A percentile compares a stretch with the other conserved stretches of the same genome.
These are phyloP conservation scores for Pichia pseudocactophila DNA, from an alignment of 805 yeast species.

Conservation along the genomic window DNA sequence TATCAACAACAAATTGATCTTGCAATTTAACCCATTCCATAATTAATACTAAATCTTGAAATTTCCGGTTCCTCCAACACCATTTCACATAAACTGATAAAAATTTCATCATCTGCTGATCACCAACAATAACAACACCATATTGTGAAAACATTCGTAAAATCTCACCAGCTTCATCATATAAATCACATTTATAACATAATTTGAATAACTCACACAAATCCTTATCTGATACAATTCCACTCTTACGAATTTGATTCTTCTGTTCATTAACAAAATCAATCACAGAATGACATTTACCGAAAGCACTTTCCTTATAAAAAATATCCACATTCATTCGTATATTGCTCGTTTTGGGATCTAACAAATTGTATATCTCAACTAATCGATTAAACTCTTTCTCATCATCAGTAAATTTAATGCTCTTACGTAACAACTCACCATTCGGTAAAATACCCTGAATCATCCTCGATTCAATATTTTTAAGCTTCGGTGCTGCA, in stretches of 20 bases:
- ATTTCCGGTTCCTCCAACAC: constrained; percentile 8
- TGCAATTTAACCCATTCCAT: constrained; percentile 12
- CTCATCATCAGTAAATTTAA: constrained; percentile 12
- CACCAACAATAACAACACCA: constrained; percentile 6
- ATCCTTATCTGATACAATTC: constrained; percentile 7
- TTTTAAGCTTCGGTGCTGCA: constrained; percentile 12
- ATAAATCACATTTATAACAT: constrained; percentile 8
- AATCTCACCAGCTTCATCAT: constrained; percentile 2
- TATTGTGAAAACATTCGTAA: constrained; percentile 1
- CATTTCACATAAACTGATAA: constrained; percentile 11
- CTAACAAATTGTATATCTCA: constrained; percentile 7
- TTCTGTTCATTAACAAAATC: constrained; percentile 7
- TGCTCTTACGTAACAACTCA: constrained; percentile 13
- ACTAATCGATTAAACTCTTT: constrained; percentile 10
- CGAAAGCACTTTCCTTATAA: constrained; percentile 17
- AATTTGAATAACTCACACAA: constrained; percentile 10
- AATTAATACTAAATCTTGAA: constrained; percentile 7
- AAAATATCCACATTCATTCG: constrained; percentile 14
- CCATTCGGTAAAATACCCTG: constrained; percentile 21
- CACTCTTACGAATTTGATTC: neutral
- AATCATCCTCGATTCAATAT: constrained; percentile 19
- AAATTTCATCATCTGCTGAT: constrained; percentile 10
- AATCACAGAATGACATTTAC: constrained; percentile 6
- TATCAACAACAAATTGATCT: constrained; percentile 9
- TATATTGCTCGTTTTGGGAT: constrained; percentile 8